phyloP scores from a whole-genome alignment of 1,284 basidiomycete genomes.

The Marasmius oreades region DNA sequence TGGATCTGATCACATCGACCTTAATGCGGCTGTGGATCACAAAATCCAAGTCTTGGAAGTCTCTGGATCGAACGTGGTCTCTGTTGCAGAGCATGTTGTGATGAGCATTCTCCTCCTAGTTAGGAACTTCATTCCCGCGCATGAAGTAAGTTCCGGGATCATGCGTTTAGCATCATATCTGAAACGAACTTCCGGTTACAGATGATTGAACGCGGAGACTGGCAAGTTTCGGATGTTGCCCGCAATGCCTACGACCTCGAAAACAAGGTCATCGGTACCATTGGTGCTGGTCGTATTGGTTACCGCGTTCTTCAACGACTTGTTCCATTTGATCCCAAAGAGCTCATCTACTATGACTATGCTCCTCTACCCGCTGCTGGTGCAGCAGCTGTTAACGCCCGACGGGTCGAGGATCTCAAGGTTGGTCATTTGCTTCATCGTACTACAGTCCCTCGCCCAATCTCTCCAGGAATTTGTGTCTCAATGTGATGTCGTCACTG shows the following conservation, averaged over 20 bases:
- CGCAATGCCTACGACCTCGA: constrained; percentile 87
- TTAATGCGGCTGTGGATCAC: constrained; percentile 83
- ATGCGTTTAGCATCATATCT: no score
- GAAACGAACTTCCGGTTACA: no score
- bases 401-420: constrained; percentile 80
- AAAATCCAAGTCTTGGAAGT: constrained; percentile 82
- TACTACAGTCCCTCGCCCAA: neutral
- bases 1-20: constrained; percentile 91
- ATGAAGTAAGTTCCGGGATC: constrained; percentile 62
- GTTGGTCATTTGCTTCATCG: constrained; percentile 16
- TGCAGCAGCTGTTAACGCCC: constrained; percentile 66
- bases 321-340: constrained; percentile 85
- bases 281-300: constrained; percentile 86
- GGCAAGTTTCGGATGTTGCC: constrained; percentile 82
- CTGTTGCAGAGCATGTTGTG: constrained; percentile 90
- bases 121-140: constrained; percentile 82
- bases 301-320: constrained; percentile 90
- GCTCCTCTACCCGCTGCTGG: constrained; percentile 75
- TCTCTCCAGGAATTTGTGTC: constrained; percentile 66
- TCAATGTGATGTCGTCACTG: constrained; percentile 80
- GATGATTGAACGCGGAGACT: constrained; percentile 84
- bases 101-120: constrained; percentile 79
- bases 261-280: constrained; percentile 87
- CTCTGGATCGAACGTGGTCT: constrained; percentile 83
- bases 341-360: constrained; percentile 94